phyloP scores from a whole-genome alignment of 2,329 filamentous ascomycete genomes.

The Sporothrix variecibatus region DNA sequence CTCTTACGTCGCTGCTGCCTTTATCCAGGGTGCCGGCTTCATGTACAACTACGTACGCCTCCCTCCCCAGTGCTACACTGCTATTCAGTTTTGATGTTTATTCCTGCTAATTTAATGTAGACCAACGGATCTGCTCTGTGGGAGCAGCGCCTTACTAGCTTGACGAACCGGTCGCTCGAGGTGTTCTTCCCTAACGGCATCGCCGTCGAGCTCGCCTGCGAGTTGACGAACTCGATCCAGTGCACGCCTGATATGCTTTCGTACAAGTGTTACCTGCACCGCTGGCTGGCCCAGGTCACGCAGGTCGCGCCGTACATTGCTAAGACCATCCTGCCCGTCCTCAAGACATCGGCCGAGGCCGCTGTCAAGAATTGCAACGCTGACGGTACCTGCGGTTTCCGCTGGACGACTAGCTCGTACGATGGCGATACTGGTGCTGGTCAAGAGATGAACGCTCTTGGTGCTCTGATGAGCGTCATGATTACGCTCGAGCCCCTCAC shows the following conservation, averaged over 20 bases:
- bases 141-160: slow-evolving; percentile 57
- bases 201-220: slow-evolving; percentile 69
- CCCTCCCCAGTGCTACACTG: neutral
- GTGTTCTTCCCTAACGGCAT: slow-evolving; percentile 60
- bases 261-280: slow-evolving; percentile 70
- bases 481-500: slow-evolving; percentile 36
- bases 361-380: slow-evolving; percentile 62
- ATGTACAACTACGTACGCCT: slow-evolving; percentile 65
- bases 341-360: slow-evolving; percentile 59
- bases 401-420: slow-evolving; percentile 54
- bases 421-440: slow-evolving; percentile 51
- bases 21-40: slow-evolving; percentile 64
- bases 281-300: slow-evolving; percentile 63
- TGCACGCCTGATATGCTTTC: slow-evolving; percentile 73
- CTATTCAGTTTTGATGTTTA: neutral
- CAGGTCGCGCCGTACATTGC: slow-evolving; percentile 63
- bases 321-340: slow-evolving; percentile 55
- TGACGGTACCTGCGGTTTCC: slow-evolving; percentile 65
- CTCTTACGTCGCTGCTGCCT: slow-evolving; percentile 66
- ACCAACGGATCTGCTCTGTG: slow-evolving; percentile 55
- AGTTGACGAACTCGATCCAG: slow-evolving; percentile 44
- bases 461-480: slow-evolving; percentile 50
- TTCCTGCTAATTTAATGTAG: slow-evolving; percentile 36
- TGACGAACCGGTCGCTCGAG: slow-evolving; percentile 53
- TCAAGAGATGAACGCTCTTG: slow-evolving; percentile 55